A percentile compares a stretch with the other conserved stretches of the same genome.
Evolutionary conservation across 148 eudicot species (phyloP).

Genomic region (Pouteria glomerata): DNA sequence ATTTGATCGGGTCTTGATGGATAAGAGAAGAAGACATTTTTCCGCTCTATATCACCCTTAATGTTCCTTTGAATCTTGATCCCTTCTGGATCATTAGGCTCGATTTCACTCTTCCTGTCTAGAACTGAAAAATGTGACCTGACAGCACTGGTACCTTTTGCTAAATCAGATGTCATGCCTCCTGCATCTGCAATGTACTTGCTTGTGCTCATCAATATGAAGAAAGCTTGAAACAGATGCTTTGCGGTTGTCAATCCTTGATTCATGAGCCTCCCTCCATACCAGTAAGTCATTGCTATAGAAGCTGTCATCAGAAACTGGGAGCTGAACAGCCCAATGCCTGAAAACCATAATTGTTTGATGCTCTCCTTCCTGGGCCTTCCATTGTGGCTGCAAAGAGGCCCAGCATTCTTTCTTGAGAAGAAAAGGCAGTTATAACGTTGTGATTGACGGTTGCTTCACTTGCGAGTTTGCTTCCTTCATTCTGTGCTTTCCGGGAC

Average conservation of each 20-base stretch:
- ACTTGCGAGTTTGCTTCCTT: conserved; percentile 13
- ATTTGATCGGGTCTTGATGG: conserved; percentile 13
- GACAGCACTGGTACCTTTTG: conserved; percentile 6
- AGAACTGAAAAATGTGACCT: conserved; percentile 6
- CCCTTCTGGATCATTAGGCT: conserved; percentile 15
- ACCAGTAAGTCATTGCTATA: conserved; percentile 10
- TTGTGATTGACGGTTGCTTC: conserved; percentile 15
- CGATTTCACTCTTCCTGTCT: conserved; percentile 8
- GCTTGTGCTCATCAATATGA: conserved; percentile 15
- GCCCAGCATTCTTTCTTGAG: not conserved
- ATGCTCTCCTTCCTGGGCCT: conserved; percentile 6
- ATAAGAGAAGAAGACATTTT: conserved; percentile 9
- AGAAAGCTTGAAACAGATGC: conserved; percentile 13
- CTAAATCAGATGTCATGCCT: conserved; percentile 14
- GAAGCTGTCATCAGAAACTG: conserved; percentile 10
- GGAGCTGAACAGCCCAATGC: conserved; percentile 1
- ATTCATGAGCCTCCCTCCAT: conserved; percentile 14
- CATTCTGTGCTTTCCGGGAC: conserved; percentile 6
- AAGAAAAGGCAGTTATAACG: conserved; percentile 12
- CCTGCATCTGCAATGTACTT: conserved; percentile 16
- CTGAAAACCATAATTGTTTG: conserved; percentile 9
- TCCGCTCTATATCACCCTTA: conserved; percentile 10
- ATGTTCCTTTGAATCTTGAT: not conserved
- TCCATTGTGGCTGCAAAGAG: conserved; percentile 9
- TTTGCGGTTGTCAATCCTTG: not conserved